These are phyloP conservation scores for Taphrina confusa DNA, from an alignment of 1,139 yeast species.

Conservation along the genomic window DNA sequence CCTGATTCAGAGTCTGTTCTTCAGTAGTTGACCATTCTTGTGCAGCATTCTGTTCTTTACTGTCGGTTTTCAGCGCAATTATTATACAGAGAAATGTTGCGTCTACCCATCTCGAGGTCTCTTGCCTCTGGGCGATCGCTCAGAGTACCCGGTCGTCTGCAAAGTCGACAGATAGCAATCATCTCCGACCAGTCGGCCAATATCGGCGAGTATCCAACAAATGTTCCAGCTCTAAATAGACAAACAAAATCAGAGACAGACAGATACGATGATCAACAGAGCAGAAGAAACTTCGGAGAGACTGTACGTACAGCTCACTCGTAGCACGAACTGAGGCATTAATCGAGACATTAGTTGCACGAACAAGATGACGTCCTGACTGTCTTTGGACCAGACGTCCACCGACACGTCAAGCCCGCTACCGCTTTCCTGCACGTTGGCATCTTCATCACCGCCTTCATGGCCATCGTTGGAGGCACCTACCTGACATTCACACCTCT, in stretches of 20 bases:
- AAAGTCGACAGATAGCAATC: too few relatives aligned
- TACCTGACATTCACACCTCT: constrained; percentile 44
- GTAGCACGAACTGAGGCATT: background rate
- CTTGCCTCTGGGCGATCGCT: background rate
- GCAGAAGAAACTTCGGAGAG: constrained; percentile 74
- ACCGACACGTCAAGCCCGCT: constrained; percentile 60
- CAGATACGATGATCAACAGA: constrained; percentile 78
- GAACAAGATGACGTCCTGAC: constrained; percentile 73
- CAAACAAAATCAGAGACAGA: constrained; percentile 16
- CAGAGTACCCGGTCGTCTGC: too few relatives aligned
- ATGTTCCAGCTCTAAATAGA: constrained; percentile 25
- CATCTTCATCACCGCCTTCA: constrained; percentile 56
- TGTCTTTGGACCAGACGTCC: constrained; percentile 85
- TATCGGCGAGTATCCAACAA: constrained; percentile 34
- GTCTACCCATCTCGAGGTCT: background rate
- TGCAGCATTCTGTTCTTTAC: too few relatives aligned
- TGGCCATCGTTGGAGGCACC: constrained; percentile 58
- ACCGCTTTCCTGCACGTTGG: constrained; percentile 55
- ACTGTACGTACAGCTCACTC: constrained; percentile 48
- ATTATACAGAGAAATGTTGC: background rate
- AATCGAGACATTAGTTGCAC: constrained; percentile 49
- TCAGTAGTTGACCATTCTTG: too few relatives aligned
- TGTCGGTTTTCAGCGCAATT: too few relatives aligned
- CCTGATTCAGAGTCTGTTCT: too few relatives aligned
- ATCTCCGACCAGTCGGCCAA: constrained; percentile 30